Base-by-base conservation (phyloP, 192 early-diverging fungal species). In the Mortierella hygrophila region DNA sequence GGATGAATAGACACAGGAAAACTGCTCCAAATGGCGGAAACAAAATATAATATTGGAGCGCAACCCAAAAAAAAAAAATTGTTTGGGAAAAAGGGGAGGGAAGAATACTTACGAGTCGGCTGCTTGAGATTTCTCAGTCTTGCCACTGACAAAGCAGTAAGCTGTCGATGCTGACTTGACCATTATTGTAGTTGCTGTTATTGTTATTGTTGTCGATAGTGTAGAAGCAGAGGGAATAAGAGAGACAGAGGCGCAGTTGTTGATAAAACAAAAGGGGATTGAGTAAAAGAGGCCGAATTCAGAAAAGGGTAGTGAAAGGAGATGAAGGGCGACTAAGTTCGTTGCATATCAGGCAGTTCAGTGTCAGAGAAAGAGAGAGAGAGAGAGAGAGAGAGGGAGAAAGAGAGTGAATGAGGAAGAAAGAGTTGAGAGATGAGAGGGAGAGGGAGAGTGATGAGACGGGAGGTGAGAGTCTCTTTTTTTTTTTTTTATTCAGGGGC, bases 101-200 rank as follows among this genome's bases (percentile, higher is more conserved):
- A 42, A 60, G 26, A 8, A 42, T 18, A 78, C 78, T 63, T 80
- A 86, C 79, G 78, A 79, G 26, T 79, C 69, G 60, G 79, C 60
- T 68, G 76, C 32, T 44, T 75, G 80, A 10, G 70, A 65, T 32
- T 73, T 77, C 2, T 80, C 79, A 26, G 79, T 80, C 49, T 81
- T 70, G 15, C 84, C 84, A 73, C 84, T 86, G 72, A 86, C 84
- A 70, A 86, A 86, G 76, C 78, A 76, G 84, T 86, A 86, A 4
- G 84, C 79, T 37, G 84, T 74, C 9, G 84, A 77, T 60, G 84
- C 71, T 29, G 82, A 76, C 65, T 81, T 86, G 75, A 86, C 84
- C 84, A 86, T 86, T 29, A 23, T 70, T 70, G 46, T 29, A 26
- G 23, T 46, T 72, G 70, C 44, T 42, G 11, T 26, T 26, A 8